Conservation (phyloP, 2,329 filamentous ascomycete genomes). For the Mollisiaceae sp. region DNA sequence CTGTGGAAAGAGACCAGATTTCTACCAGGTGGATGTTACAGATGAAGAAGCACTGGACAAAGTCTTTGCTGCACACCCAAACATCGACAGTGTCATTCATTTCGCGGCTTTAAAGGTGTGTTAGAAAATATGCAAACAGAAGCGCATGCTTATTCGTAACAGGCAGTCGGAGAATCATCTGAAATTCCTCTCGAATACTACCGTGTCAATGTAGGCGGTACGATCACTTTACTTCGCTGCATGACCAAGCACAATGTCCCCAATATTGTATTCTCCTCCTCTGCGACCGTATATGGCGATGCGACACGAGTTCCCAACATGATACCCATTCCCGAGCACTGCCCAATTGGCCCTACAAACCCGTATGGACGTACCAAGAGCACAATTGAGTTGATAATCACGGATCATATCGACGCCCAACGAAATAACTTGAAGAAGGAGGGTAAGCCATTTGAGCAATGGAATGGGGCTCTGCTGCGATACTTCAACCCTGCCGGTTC, state of each 20-base stretch:
- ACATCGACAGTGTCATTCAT: conserved; percentile 98
- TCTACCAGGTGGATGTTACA: conserved; percentile 87
- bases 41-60: conserved; percentile 82
- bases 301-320: conserved; percentile 95
- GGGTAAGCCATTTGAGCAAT: conserved; percentile 77
- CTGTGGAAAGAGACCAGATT: conserved; percentile 82
- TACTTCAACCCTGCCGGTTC: conserved; percentile 98
- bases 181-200: conserved; percentile 98
- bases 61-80: conserved; percentile 86
- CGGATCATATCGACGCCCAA: conserved; percentile 86
- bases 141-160: conserved; percentile 26
- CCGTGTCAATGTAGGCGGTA: conserved; percentile 93
- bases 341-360: conserved; percentile 95
- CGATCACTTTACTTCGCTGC: conserved; percentile 80
- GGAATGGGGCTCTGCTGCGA: conserved; percentile 90
- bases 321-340: conserved; percentile 98
- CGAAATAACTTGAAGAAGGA: conserved; percentile 81
- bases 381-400: conserved; percentile 89
- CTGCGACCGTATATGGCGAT: conserved; percentile 97
- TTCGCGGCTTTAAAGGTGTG: conserved; percentile 94
- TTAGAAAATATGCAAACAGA: conserved; percentile 2
- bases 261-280: conserved; percentile 99
- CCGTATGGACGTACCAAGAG: conserved; percentile 97
- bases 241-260: conserved; percentile 91
- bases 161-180: conserved; percentile 95